Evolutionary conservation across 2,329 filamentous ascomycete species (phyloP).

Genomic region (Saccharata proteae): DNA sequence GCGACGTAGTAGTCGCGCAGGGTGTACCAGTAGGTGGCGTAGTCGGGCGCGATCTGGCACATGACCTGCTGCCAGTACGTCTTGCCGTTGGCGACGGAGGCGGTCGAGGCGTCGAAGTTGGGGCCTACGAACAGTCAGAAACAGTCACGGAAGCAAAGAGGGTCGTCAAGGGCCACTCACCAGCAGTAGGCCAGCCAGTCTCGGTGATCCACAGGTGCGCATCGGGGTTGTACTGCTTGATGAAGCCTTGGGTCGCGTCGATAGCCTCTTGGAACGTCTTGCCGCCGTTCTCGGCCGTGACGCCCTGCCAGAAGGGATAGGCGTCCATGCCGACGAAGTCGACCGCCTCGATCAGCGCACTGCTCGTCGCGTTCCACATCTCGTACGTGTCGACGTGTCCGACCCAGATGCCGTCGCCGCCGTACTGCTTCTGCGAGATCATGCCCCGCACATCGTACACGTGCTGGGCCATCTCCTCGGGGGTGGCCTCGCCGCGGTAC

Average conservation of each 20-base stretch:
- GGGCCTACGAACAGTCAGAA: no score
- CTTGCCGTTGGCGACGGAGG: constrained; percentile 7
- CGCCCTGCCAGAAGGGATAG: constrained; percentile 26
- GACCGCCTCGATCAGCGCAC: constrained; percentile 21
- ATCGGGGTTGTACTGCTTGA: constrained; percentile 16
- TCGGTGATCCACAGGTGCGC: constrained; percentile 26
- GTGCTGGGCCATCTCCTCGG: constrained; percentile 9
- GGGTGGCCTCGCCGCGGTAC: constrained; percentile 42
- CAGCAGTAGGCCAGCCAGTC: constrained; percentile 11
- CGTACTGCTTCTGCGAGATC: constrained; percentile 10
- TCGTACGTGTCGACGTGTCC: constrained; percentile 28
- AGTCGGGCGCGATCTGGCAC: constrained; percentile 8
- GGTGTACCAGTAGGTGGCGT: constrained; percentile 11
- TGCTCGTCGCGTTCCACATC: constrained; percentile 23
- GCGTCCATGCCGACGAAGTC: constrained; percentile 26
- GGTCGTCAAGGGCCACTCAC: no score
- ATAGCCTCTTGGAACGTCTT: constrained; percentile 19
- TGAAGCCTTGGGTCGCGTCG: constrained; percentile 18
- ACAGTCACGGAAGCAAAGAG: no score
- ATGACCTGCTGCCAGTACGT: constrained; percentile 11
- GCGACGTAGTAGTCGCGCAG: constrained; percentile 8
- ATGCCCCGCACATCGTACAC: constrained; percentile 21
- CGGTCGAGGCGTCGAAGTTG: constrained; percentile 6
- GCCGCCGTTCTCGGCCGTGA: constrained; percentile 20
- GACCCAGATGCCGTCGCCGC: constrained; percentile 12